Percentiles rank a stretch among this genome's conserved stretches.
These are phyloP conservation scores for Selenicereus undatus DNA, from an alignment of 148 eudicot genomes.

Conservation along the genomic window DNA sequence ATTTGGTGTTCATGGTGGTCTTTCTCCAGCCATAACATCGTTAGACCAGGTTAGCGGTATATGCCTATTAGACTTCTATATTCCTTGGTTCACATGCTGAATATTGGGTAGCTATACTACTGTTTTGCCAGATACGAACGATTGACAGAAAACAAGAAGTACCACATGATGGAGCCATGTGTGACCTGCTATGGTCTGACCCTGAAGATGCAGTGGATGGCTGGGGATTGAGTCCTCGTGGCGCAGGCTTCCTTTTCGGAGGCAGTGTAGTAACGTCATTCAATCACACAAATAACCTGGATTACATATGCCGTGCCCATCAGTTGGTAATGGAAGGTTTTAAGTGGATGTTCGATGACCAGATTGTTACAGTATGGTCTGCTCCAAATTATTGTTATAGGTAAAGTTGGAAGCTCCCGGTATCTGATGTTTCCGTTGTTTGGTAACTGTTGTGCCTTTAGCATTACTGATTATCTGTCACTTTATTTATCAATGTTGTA, in stretches of 20 bases:
- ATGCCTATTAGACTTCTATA: not conserved
- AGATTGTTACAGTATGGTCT: constrained; percentile 97
- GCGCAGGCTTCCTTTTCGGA: constrained; percentile 90
- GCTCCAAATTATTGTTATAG: constrained; percentile 97
- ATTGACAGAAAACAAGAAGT: constrained; percentile 97
- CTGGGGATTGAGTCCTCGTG: constrained; percentile 99
- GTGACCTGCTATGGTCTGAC: constrained; percentile 97
- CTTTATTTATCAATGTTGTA: constrained; percentile 26
- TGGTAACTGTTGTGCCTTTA: not conserved
- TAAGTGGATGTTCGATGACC: constrained; percentile 89
- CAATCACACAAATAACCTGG: constrained; percentile 78
- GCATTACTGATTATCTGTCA: not conserved
- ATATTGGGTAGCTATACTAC: not conserved
- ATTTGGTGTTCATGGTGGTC: constrained; percentile 93
- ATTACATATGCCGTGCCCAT: constrained; percentile 92
- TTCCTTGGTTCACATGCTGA: not conserved
- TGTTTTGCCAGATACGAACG: constrained; percentile 60
- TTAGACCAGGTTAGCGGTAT: constrained; percentile 69
- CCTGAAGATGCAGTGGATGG: constrained; percentile 87
- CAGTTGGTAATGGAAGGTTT: constrained; percentile 96
- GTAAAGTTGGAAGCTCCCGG: constrained; percentile 27
- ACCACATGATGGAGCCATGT: constrained; percentile 96
- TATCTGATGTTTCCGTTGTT: not conserved
- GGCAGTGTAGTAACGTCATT: constrained; percentile 62
- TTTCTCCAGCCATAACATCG: constrained; percentile 73